Evolutionary conservation across 768 basidiomycete species (phyloP).

Genomic region (Lyophyllum shimeji): DNA sequence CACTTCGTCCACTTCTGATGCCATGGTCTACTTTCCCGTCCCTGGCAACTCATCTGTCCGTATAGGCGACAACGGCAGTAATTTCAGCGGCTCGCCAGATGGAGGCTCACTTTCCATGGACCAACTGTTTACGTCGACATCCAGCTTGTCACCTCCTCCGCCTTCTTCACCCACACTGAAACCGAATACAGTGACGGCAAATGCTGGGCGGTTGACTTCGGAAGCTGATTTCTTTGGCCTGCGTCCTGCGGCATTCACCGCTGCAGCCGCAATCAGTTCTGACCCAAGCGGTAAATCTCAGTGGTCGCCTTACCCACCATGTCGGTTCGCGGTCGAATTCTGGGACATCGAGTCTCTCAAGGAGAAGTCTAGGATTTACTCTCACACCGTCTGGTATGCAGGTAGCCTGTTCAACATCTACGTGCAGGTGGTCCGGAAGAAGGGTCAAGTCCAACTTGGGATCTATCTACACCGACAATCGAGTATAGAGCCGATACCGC

Average conservation of each 20-base stretch:
- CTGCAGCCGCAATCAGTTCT: constrained; percentile 37
- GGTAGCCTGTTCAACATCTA: constrained; percentile 89
- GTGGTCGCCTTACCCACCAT: constrained; percentile 78
- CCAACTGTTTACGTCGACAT: constrained; percentile 54
- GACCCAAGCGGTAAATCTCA: constrained; percentile 45
- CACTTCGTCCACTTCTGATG: constrained; percentile 17
- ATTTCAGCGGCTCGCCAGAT: constrained; percentile 36
- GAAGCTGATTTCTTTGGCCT: constrained; percentile 70
- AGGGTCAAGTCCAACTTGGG: constrained; percentile 71
- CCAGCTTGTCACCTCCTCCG: constrained; percentile 21
- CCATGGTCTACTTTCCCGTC: constrained; percentile 59
- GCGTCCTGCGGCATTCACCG: constrained; percentile 41
- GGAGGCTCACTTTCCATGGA: constrained; percentile 56
- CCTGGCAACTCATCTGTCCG: constrained; percentile 69
- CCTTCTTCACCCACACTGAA: constrained; percentile 24
- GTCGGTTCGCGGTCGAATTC: constrained; percentile 86
- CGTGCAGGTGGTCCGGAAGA: constrained; percentile 85
- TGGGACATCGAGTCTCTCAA: constrained; percentile 81
- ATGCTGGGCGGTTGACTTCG: constrained; percentile 26
- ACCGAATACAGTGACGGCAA: constrained; percentile 24
- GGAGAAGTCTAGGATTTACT: constrained; percentile 83
- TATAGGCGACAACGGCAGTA: constrained; percentile 66
- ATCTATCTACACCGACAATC: constrained; percentile 89
- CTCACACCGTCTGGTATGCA: constrained; percentile 87
- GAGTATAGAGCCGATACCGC: constrained; percentile 75